Conservation (phyloP, 2,329 filamentous ascomycete genomes). For the Clonostachys sp. region DNA sequence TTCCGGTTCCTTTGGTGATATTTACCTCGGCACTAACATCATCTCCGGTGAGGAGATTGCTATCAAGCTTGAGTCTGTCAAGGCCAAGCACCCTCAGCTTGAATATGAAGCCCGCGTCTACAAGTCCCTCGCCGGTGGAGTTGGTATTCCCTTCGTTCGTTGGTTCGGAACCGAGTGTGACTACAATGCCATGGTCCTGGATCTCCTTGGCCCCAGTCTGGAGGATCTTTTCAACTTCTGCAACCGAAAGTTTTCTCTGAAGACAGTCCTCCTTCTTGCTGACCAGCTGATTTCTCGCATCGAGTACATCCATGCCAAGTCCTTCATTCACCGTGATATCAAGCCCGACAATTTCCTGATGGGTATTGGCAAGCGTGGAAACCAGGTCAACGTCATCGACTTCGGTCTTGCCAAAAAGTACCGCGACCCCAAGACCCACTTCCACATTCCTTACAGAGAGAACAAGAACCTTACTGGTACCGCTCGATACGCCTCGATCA, state of each 20-base stretch:
- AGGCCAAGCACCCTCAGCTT: constrained; percentile 98
- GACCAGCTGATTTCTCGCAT: constrained; percentile 99
- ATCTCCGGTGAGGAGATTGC: constrained; percentile 99
- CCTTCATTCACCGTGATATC: constrained; percentile 99
- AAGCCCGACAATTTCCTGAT: constrained; percentile 99
- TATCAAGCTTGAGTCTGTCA: constrained; percentile 99
- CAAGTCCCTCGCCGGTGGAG: constrained; percentile 86
- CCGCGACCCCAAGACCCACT: constrained; percentile 98
- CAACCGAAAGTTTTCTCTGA: constrained; percentile 98
- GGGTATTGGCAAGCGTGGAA: constrained; percentile 98
- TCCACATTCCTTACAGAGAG: constrained; percentile 99
- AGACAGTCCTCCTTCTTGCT: constrained; percentile 93
- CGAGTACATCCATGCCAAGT: constrained; percentile 99
- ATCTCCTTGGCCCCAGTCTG: constrained; percentile 89
- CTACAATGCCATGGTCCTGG: constrained; percentile 99
- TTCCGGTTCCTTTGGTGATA: constrained; percentile 95
- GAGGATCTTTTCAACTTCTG: constrained; percentile 99
- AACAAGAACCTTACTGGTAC: constrained; percentile 99
- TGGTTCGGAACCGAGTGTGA: constrained; percentile 99
- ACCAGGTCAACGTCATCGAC: constrained; percentile 99
- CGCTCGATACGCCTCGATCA: constrained; percentile 97
- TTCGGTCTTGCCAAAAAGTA: constrained; percentile 99
- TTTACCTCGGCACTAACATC: constrained; percentile 99
- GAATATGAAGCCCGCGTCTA: constrained; percentile 98
- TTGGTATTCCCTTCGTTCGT: constrained; percentile 96